Evolutionary conservation across 768 basidiomycete genomes (phyloP).

Genomic region (Pulveroboletus sp.): DNA sequence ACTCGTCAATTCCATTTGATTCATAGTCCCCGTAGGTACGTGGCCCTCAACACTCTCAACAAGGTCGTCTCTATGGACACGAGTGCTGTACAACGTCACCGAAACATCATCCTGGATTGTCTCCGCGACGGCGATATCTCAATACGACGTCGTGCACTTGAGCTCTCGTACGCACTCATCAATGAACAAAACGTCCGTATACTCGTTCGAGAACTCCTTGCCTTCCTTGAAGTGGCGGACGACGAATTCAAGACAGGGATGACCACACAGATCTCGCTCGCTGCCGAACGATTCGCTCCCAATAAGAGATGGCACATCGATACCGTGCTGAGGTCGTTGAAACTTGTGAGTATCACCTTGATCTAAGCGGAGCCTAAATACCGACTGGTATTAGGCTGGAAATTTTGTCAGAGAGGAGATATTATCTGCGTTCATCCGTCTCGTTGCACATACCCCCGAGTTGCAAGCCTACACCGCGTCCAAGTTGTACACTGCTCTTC

Average conservation of each 20-base stretch:
- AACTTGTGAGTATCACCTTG: conserved; percentile 61
- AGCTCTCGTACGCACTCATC: conserved; percentile 95
- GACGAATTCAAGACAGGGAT: conserved; percentile 98
- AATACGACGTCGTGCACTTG: conserved; percentile 93
- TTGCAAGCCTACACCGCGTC: conserved; percentile 94
- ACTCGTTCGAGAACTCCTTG: conserved; percentile 87
- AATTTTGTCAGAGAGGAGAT: conserved; percentile 98
- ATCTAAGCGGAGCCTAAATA: neutral
- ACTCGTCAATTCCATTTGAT: neutral
- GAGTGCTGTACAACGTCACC: conserved; percentile 95
- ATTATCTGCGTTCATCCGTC: conserved; percentile 88
- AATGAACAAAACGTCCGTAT: conserved; percentile 93
- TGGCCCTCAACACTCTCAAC: conserved; percentile 96
- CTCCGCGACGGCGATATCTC: conserved; percentile 99
- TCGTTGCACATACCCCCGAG: conserved; percentile 96
- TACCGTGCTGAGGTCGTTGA: conserved; percentile 88
- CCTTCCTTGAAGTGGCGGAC: conserved; percentile 97
- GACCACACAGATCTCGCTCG: conserved; percentile 95
- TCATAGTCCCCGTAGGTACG: conserved; percentile 60
- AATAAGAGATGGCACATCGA: conserved; percentile 99
- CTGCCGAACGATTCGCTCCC: conserved; percentile 94
- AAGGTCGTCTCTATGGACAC: conserved; percentile 98
- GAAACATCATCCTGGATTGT: conserved; percentile 98
- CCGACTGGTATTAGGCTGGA: conserved; percentile 63
- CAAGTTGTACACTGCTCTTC: conserved; percentile 83